Evolutionary conservation across 768 basidiomycete genomes (phyloP), one percentile per base, ranked within the genome.

Genomic region (Lenzites betulinus): DNA sequence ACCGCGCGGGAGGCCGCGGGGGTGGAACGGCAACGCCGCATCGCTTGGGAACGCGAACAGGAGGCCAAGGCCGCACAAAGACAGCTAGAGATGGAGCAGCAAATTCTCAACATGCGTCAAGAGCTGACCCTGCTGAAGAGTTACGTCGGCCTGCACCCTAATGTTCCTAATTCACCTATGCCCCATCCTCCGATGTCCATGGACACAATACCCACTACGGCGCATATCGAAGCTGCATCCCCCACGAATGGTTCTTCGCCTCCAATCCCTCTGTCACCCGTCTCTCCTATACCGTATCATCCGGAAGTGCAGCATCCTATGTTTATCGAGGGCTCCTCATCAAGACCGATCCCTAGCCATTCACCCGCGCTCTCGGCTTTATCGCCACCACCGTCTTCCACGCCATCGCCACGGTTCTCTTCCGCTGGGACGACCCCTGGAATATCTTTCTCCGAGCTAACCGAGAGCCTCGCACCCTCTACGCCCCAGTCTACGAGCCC

Each of bases 31-130:
- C 81, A 76, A 63, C 79, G 90, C 20, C 77, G 88, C 49, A 55
- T 79, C 8, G 81, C 76, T 38, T 91, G 90, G 89, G 90, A 92
- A 66, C 77, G 81, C 64, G 85, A 87, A 58, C 85, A 88, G 62
- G 90, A 90, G 73, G 79, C 79, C 11, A 87, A 79, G 66, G 79
- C 77, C 51, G 65, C 72, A 15, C 81, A 84, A 63, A 72, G 77
- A 47, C 82, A 88, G 59, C 81, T 80, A 26, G 84, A 87, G 67
- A 81, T 83, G 76, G 85, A 89, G 66, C 74, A 77, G 22, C 79
- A 79, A 49, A 76, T 90, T 63, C 63, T 76, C 3, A 81, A 80
- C 59, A 78, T 87, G 78, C 82, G 78, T 25, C 78, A 80, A 63
- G 82, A 87, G 67, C 75, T 87, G 56, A 66, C 75, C 28, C 66